phyloP scores from a whole-genome alignment of 2,329 filamentous ascomycete species.

The Fusarium nisikadoi region DNA sequence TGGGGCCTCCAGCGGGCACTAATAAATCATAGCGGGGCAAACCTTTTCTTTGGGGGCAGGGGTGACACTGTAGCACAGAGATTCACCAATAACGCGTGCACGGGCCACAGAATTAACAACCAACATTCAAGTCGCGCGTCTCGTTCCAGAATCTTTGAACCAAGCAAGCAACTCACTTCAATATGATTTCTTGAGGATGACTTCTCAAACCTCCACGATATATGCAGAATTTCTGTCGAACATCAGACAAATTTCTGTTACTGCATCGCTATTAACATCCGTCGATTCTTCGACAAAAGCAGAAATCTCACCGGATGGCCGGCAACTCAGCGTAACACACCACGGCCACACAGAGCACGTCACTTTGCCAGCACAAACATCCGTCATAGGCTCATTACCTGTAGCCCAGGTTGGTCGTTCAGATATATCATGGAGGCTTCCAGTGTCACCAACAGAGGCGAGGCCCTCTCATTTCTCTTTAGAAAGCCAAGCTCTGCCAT shows the following conservation, averaged over 20 bases:
- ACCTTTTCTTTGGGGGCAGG: conserved; percentile 37
- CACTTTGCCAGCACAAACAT: conserved; percentile 57
- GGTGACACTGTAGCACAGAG: neutral
- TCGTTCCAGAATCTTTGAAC: neutral
- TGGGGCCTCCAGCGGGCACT: conserved; percentile 42
- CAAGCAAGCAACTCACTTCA: neutral
- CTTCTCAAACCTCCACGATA: conserved; percentile 49
- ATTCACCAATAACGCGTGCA: conserved; percentile 31
- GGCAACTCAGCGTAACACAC: conserved; percentile 60
- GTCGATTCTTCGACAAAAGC: conserved; percentile 56
- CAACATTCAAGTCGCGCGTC: conserved; percentile 21
- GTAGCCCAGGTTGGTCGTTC: conserved; percentile 47
- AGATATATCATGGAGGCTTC: conserved; percentile 66
- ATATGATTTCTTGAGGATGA: conserved; percentile 20
- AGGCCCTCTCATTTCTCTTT: conserved; percentile 43
- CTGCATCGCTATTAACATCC: conserved; percentile 60
- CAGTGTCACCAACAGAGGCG: conserved; percentile 47
- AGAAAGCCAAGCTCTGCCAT: conserved; percentile 60
- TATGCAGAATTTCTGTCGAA: conserved; percentile 75
- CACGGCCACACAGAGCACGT: conserved; percentile 50
- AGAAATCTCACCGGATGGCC: conserved; percentile 57
- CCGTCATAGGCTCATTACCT: conserved; percentile 51
- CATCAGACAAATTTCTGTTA: conserved; percentile 71
- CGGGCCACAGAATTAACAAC: conserved; percentile 32
- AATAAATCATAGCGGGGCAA: conserved; percentile 41